Conservation (phyloP, 2,329 filamentous ascomycete species). For the Botrytis hyacinthi region DNA sequence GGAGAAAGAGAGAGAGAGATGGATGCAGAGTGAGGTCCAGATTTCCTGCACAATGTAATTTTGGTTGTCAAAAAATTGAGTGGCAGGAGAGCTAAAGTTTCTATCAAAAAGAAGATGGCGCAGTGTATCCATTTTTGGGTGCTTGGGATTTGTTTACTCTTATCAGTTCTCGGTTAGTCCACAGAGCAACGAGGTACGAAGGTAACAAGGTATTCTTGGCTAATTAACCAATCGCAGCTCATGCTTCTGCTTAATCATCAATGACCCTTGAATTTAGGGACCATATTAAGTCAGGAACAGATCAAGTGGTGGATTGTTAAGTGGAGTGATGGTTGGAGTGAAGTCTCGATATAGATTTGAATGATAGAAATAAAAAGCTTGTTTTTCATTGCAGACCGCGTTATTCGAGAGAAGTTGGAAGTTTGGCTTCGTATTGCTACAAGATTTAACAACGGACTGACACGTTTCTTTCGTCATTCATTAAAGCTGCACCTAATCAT, state of each 20-base stretch:
- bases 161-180: constrained; percentile 1
- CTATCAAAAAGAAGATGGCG: constrained; percentile 19
- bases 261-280: not conserved
- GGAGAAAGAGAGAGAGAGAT: constrained; percentile 2
- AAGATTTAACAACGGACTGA: not conserved
- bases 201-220: not conserved
- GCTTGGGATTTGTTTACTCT: constrained; percentile 16
- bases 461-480: constrained; percentile 13
- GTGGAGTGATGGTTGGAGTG: constrained; percentile 6
- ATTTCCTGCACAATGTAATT: constrained; percentile 12
- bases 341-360: constrained; percentile 12
- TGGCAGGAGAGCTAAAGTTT: constrained; percentile 21
- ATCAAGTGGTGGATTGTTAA: not conserved
- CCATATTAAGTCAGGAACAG: constrained; percentile 13
- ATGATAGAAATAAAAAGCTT: constrained; percentile 6
- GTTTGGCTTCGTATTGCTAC: not conserved
- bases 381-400: not conserved
- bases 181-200: constrained; percentile 1
- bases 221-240: not conserved
- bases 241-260: not conserved
- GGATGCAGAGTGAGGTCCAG: constrained; percentile 7
- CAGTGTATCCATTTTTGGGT: constrained; percentile 8
- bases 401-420: not conserved
- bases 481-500: constrained; percentile 7
- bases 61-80: constrained; percentile 14